Evolutionary conservation across 768 basidiomycete genomes (phyloP).

Genomic region (Collybia sordida): DNA sequence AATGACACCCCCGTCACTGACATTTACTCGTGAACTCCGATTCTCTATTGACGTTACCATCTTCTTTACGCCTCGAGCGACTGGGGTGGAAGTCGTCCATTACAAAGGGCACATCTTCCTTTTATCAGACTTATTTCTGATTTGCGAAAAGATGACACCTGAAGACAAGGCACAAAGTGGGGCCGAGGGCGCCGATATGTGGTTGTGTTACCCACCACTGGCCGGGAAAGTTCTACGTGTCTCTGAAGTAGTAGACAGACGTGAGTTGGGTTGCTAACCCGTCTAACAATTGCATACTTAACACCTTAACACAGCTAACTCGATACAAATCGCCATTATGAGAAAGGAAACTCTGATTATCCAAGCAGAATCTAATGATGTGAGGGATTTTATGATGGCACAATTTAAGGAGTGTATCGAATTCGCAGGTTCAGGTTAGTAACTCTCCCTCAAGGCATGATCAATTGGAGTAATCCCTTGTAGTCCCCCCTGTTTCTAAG

Average conservation of each 20-base stretch:
- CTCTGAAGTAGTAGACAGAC: conserved; percentile 56
- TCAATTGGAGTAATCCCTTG: conserved; percentile 2
- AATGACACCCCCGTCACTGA: conserved; percentile 77
- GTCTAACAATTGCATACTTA: too few species aligned
- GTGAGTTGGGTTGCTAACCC: conserved; percentile 39
- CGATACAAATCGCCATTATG: conserved; percentile 80
- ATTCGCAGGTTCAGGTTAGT: conserved; percentile 73
- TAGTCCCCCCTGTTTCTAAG: conserved; percentile 60
- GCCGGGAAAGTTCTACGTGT: conserved; percentile 90
- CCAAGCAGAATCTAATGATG: conserved; percentile 53
- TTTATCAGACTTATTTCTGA: conserved; percentile 88
- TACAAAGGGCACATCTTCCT: conserved; percentile 80
- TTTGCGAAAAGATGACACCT: conserved; percentile 81
- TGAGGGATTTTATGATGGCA: conserved; percentile 60
- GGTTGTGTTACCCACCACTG: conserved; percentile 91
- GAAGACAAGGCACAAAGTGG: conserved; percentile 54
- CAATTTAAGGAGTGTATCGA: conserved; percentile 85
- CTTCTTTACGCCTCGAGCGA: conserved; percentile 73
- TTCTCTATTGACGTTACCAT: conserved; percentile 71
- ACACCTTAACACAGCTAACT: conserved; percentile 49
- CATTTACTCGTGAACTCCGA: conserved; percentile 77
- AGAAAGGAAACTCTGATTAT: conserved; percentile 81
- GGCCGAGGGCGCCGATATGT: conserved; percentile 76
- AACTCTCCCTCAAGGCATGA: background rate
- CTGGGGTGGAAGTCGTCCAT: conserved; percentile 75